These are phyloP conservation scores for Torulaspora indica DNA, from an alignment of 805 yeast genomes.

Conservation along the genomic window DNA sequence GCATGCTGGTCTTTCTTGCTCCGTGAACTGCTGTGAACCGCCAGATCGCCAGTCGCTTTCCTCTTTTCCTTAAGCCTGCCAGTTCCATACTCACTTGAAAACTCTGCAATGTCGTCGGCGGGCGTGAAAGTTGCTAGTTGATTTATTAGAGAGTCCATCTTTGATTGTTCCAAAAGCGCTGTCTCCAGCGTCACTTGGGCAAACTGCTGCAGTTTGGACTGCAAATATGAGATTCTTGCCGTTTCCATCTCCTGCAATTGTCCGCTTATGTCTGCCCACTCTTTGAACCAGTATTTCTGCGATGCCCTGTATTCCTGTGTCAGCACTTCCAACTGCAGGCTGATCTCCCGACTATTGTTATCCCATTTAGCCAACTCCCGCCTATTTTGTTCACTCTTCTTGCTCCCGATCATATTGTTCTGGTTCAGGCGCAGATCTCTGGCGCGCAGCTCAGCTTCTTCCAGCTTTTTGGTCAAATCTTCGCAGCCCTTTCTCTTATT, in stretches of 20 bases:
- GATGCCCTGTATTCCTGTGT: constrained; percentile 34
- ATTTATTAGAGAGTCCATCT: constrained; percentile 26
- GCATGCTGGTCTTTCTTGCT: constrained; percentile 16
- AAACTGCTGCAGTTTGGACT: constrained; percentile 29
- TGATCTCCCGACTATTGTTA: constrained; percentile 24
- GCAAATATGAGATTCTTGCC: constrained; percentile 29
- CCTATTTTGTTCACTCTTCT: constrained; percentile 27
- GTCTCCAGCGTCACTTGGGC: constrained; percentile 27
- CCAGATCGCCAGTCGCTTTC: not conserved
- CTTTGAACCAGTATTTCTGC: constrained; percentile 32
- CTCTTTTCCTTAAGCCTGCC: constrained; percentile 31
- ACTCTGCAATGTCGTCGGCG: constrained; percentile 30
- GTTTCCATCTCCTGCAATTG: constrained; percentile 33
- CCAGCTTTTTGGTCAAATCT: constrained; percentile 25
- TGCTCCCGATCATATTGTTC: constrained; percentile 31
- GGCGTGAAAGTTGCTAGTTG: constrained; percentile 28
- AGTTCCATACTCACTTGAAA: constrained; percentile 34
- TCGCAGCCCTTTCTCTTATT: constrained; percentile 31
- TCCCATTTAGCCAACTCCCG: constrained; percentile 33
- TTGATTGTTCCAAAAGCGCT: constrained; percentile 28
- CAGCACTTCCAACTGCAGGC: constrained; percentile 27
- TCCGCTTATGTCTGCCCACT: constrained; percentile 30
- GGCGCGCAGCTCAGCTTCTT: constrained; percentile 24
- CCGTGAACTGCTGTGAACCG: not conserved
- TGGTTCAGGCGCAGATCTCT: constrained; percentile 32